phyloP scores from a whole-genome alignment of 108 stramenopile species.

The Chaetoceros muelleri region DNA sequence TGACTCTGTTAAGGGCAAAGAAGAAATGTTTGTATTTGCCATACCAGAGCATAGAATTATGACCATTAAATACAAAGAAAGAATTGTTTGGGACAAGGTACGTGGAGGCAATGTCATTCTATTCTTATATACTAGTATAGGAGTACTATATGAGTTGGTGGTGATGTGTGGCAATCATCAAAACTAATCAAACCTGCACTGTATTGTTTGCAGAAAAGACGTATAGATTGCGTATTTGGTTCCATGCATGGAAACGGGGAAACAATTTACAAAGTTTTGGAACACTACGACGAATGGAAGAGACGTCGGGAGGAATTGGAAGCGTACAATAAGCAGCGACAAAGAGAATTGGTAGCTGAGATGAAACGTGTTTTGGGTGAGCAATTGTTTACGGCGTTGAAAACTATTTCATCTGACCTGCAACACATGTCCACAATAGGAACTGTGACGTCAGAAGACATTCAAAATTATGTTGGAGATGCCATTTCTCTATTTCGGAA shows the following conservation, averaged over 20 bases:
- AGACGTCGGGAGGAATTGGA: slow-evolving; percentile 24
- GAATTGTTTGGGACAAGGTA: slow-evolving; percentile 77
- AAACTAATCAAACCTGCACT: too few relatives aligned
- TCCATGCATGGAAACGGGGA: slow-evolving; percentile 35
- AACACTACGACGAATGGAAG: slow-evolving; percentile 72
- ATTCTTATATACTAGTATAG: too few relatives aligned
- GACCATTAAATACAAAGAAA: slow-evolving; percentile 59
- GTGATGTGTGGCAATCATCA: too few relatives aligned
- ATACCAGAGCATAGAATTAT: slow-evolving; percentile 80
- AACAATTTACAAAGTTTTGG: slow-evolving; percentile 57
- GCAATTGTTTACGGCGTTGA: slow-evolving; percentile 22
- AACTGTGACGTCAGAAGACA: slow-evolving; percentile 13
- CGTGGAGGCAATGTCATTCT: too few relatives aligned
- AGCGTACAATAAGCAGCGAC: slow-evolving; percentile 30
- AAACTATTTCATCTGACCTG: slow-evolving; percentile 24
- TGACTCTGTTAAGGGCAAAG: slow-evolving; percentile 44
- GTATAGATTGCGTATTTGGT: slow-evolving; percentile 62
- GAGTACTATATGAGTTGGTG: too few relatives aligned
- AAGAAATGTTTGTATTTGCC: slow-evolving; percentile 48
- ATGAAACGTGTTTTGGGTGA: slow-evolving; percentile 33
- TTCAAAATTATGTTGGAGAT: slow-evolving; percentile 35
- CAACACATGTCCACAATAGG: background rate
- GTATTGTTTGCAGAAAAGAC: too few relatives aligned
- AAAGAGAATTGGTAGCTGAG: slow-evolving; percentile 26
- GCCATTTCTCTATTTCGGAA: slow-evolving; percentile 26